Conservation (phyloP, 2,329 filamentous ascomycete genomes). For the Cordyceps militaris region DNA sequence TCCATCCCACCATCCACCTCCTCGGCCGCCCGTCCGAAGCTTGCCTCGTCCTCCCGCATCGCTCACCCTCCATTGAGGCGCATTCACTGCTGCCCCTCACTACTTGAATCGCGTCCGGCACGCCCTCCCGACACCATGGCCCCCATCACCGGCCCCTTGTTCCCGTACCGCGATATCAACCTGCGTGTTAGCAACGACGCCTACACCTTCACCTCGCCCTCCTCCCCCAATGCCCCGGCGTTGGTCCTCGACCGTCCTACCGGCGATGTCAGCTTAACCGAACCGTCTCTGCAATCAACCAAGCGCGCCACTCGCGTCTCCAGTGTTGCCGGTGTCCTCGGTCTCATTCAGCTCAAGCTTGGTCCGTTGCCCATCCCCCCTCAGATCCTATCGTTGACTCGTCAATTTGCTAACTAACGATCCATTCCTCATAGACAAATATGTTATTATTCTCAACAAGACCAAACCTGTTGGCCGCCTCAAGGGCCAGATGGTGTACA, state of each 20-base stretch:
- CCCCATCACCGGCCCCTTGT: conserved; percentile 29
- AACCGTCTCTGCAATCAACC: conserved; percentile 66
- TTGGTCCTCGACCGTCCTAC: conserved; percentile 87
- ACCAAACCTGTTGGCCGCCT: conserved; percentile 83
- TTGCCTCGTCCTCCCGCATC: not conserved
- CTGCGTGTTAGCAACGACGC: conserved; percentile 85
- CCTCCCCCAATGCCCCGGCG: conserved; percentile 79
- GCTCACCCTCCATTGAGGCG: not conserved
- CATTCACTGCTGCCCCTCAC: not conserved
- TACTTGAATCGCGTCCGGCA: not conserved
- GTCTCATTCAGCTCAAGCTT: conserved; percentile 86
- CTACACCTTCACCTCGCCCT: conserved; percentile 95
- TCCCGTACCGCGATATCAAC: conserved; percentile 94
- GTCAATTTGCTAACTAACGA: conserved; percentile 11
- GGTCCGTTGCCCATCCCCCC: conserved; percentile 46
- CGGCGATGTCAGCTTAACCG: conserved; percentile 78
- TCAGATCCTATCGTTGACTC: not conserved
- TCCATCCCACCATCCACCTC: not conserved
- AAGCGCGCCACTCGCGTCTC: conserved; percentile 70
- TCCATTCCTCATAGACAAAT: conserved; percentile 59
- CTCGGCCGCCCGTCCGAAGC: not conserved
- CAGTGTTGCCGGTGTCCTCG: conserved; percentile 90
- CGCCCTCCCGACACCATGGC: conserved; percentile 26
- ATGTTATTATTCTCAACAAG: conserved; percentile 94
- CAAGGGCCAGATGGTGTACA: conserved; percentile 95